These are phyloP conservation scores for Eucalyptus dawsonii DNA, from an alignment of 345 rosid genomes.

Conservation along the genomic window DNA sequence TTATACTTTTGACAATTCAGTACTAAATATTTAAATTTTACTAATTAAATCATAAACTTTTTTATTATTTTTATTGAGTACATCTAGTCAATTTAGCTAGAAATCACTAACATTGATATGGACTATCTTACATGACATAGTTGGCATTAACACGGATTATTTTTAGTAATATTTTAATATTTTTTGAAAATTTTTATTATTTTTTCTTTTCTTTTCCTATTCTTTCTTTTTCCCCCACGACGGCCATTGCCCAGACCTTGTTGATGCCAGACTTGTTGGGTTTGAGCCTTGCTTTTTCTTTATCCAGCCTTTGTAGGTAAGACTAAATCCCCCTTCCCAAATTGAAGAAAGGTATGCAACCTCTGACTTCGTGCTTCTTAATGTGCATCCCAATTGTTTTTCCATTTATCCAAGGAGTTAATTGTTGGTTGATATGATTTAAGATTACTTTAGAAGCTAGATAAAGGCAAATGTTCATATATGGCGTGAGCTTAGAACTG, in stretches of 20 bases:
- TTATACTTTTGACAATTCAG: too few species aligned
- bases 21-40: too few species aligned
- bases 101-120: background rate
- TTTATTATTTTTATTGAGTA: background rate
- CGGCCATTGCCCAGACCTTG: too few species aligned
- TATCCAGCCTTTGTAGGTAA: background rate
- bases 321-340: background rate
- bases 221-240: too few species aligned
- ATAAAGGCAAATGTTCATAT: background rate
- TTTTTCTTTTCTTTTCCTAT: too few species aligned
- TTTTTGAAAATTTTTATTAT: rapidly evolving
- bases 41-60: too few species aligned
- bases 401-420: background rate
- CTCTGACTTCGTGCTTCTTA: too few species aligned
- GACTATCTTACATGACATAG: too few species aligned
- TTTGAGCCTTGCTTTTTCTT: too few species aligned
- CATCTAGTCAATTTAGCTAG: background rate
- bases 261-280: too few species aligned
- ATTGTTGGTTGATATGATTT: background rate
- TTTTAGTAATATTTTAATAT: too few species aligned
- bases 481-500: background rate
- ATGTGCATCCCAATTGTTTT: background rate
- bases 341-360: background rate
- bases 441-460: background rate
- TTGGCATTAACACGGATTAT: too few species aligned